These are phyloP conservation scores for Glycine tomentella DNA, from an alignment of 306 rosid species.

Conservation along the genomic window DNA sequence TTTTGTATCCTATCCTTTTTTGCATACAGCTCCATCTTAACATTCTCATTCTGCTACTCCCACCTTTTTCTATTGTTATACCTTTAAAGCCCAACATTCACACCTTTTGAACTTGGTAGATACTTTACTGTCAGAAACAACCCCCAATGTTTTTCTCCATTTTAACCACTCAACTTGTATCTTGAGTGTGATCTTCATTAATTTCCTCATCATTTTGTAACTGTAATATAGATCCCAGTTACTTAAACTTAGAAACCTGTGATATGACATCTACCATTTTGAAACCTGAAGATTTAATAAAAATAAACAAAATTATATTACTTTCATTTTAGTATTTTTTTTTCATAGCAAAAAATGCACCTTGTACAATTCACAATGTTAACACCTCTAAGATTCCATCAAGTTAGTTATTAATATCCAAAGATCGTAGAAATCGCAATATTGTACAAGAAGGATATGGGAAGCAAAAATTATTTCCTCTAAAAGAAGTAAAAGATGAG, in stretches of 20 bases:
- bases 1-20: too few relatives aligned
- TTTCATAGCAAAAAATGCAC: background rate
- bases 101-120: too few relatives aligned
- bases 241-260: background rate
- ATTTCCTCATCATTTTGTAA: background rate
- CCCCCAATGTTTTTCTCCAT: too few relatives aligned
- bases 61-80: too few relatives aligned
- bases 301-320: background rate
- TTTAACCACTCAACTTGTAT: too few relatives aligned
- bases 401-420: background rate
- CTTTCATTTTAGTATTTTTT: background rate
- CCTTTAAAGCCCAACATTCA: too few relatives aligned
- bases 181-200: too few relatives aligned
- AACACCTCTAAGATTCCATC: background rate
- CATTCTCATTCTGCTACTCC: too few relatives aligned
- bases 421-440: background rate
- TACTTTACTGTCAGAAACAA: too few relatives aligned
- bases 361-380: background rate
- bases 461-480: background rate
- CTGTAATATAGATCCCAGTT: background rate
- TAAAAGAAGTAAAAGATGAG: background rate
- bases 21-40: too few relatives aligned
- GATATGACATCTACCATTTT: background rate
- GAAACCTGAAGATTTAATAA: slow-evolving; percentile 13
- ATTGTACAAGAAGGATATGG: background rate